Percentiles rank a stretch among this genome's conserved stretches.
Conservation (phyloP, 805 yeast genomes). For the Ogataea pilisensis region DNA sequence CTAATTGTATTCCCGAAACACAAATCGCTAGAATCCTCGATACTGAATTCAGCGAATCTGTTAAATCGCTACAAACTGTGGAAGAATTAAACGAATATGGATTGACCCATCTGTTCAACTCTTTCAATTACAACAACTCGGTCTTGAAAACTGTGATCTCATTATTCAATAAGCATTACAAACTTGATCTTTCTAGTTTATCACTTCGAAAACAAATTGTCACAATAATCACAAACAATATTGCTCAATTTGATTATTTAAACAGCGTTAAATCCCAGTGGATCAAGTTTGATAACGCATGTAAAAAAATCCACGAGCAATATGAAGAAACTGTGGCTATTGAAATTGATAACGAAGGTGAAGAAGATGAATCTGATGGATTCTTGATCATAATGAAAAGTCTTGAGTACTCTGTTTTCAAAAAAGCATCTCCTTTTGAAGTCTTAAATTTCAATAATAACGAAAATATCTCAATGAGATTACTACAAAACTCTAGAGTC, state of each 20-base stretch:
- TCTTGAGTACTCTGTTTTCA: slow-evolving; percentile 32
- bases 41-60: too few relatives aligned
- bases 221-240: slow-evolving; percentile 20
- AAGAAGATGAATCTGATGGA: slow-evolving; percentile 24
- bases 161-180: slow-evolving; percentile 12
- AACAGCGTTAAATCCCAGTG: slow-evolving; percentile 49
- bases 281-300: slow-evolving; percentile 64
- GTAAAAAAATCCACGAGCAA: slow-evolving; percentile 63
- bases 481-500: slow-evolving; percentile 7
- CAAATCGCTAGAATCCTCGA: too few relatives aligned
- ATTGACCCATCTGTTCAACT: slow-evolving; percentile 43
- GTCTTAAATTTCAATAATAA: slow-evolving; percentile 29
- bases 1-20: too few relatives aligned
- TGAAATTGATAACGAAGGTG: slow-evolving; percentile 32
- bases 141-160: slow-evolving; percentile 45
- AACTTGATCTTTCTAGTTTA: slow-evolving; percentile 8
- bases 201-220: slow-evolving; percentile 34
- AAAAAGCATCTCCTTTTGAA: slow-evolving; percentile 33
- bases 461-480: slow-evolving; percentile 7
- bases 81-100: slow-evolving; percentile 35
- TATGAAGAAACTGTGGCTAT: slow-evolving; percentile 58
- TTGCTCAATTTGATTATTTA: slow-evolving; percentile 33
- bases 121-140: slow-evolving; percentile 43
- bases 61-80: slow-evolving; percentile 4
- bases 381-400: slow-evolving; percentile 34